Evolutionary conservation across 306 rosid genomes (phyloP).

Genomic region (Cucumis melo): DNA sequence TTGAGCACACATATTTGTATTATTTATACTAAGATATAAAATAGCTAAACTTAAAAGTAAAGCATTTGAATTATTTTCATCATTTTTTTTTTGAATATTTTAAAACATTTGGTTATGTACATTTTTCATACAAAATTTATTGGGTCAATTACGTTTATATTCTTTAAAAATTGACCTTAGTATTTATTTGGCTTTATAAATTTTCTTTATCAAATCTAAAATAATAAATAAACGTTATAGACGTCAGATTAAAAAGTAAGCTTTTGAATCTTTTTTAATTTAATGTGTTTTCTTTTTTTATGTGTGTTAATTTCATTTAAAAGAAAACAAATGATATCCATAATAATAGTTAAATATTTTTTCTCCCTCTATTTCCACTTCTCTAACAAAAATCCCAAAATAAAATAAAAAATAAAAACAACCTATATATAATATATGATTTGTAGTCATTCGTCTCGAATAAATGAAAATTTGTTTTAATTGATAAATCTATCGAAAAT

Average conservation of each 20-base stretch:
- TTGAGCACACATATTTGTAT: too few relatives aligned
- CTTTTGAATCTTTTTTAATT: neutral
- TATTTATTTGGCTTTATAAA: neutral
- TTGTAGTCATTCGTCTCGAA: too few relatives aligned
- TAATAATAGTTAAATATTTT: neutral
- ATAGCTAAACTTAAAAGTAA: too few relatives aligned
- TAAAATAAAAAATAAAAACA: too few relatives aligned
- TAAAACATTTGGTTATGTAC: neutral
- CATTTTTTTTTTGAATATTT: neutral
- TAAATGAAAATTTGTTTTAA: too few relatives aligned
- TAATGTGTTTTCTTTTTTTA: neutral
- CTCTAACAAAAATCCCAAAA: neutral
- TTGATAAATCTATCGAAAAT: too few relatives aligned
- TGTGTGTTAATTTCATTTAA: neutral
- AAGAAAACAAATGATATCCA: too few relatives aligned
- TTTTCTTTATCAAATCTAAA: neutral
- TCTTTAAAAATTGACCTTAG: neutral
- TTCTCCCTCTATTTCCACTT: neutral
- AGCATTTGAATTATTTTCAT: too few relatives aligned
- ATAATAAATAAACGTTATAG: neutral
- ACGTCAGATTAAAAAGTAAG: neutral
- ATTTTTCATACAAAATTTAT: neutral
- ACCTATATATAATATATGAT: neutral
- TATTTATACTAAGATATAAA: too few relatives aligned
- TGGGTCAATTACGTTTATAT: neutral